A percentile compares a stretch with the other conserved stretches of the same genome.
phyloP scores from a whole-genome alignment of 108 stramenopile genomes.

The Seminavis robusta region DNA sequence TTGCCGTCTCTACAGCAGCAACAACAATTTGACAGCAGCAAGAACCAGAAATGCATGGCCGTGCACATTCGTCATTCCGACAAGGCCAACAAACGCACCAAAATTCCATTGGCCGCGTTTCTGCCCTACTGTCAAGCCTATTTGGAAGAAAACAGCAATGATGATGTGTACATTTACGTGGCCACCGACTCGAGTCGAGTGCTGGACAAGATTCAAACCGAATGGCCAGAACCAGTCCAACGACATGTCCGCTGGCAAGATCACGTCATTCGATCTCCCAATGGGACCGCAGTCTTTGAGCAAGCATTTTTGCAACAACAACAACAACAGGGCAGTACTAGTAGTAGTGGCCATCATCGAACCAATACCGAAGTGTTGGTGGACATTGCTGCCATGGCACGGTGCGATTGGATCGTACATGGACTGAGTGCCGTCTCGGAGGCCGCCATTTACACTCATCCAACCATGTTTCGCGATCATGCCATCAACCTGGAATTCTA shows the following conservation, averaged over 20 bases:
- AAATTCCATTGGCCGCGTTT: conserved; percentile 7
- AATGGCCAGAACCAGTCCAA: conserved; percentile 22
- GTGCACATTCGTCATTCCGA: conserved; percentile 37
- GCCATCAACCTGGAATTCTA: conserved; percentile 22
- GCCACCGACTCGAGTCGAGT: conserved; percentile 33
- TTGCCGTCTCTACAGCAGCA: conserved; percentile 14
- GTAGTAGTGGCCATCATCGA: conserved; percentile 11
- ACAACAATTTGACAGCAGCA: conserved; percentile 10
- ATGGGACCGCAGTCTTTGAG: conserved; percentile 23
- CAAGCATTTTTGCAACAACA: neutral
- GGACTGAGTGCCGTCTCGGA: conserved; percentile 29
- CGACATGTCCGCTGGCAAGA: neutral
- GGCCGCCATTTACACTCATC: conserved; percentile 16
- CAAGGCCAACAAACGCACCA: conserved; percentile 20
- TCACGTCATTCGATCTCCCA: conserved; percentile 7
- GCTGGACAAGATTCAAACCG: conserved; percentile 6
- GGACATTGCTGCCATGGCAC: conserved; percentile 25
- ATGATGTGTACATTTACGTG: conserved; percentile 20
- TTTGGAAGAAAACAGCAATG: neutral
- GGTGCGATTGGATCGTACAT: conserved; percentile 30
- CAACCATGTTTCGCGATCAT: no score
- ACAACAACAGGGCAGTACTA: neutral
- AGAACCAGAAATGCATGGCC: conserved; percentile 5
- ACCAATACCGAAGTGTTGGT: conserved; percentile 34
- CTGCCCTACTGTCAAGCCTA: conserved; percentile 18